These are phyloP conservation scores for Triticum aestivum DNA, from an alignment of 176 grass and related monocot species.

Conservation along the genomic window IWGSC_CS_RefSeq_v2.1 NC_057801.1:527459164-527459663, in stretches of 20 bases:
- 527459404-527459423: too few species aligned
- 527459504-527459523: too few species aligned
- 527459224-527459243: neutral
- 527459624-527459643: neutral
- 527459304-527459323: neutral
- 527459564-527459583: too few species aligned
- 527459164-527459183: conserved; percentile 7
- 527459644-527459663: neutral
- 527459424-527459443: too few species aligned
- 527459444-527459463: too few species aligned
- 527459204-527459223: neutral
- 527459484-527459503: too few species aligned
- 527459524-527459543: too few species aligned
- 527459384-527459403: too few species aligned
- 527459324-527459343: neutral
- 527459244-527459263: neutral
- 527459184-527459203: neutral
- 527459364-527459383: neutral
- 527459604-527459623: too few species aligned
- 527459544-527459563: too few species aligned
- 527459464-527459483: too few species aligned
- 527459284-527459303: neutral
- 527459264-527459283: neutral
- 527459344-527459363: neutral
- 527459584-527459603: too few species aligned